Percentiles rank a stretch among this genome's conserved stretches.
Conservation (phyloP, 2,329 filamentous ascomycete species). For the Graphilbum ipis-grandicollis region DNA sequence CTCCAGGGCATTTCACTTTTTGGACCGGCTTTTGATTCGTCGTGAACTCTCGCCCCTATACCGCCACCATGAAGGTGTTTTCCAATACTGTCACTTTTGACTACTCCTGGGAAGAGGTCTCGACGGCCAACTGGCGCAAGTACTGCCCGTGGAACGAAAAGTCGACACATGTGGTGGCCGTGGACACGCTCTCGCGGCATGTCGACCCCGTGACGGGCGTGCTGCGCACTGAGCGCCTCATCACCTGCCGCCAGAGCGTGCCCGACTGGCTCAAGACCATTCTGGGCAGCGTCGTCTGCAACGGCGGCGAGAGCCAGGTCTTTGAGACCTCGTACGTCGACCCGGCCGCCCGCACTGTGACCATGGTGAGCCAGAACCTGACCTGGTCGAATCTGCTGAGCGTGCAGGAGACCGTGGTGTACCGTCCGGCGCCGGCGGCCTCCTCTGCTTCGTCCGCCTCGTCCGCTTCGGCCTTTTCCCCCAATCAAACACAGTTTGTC, state of each 20-base stretch:
- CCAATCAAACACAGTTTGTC: conserved; percentile 67
- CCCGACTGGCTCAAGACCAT: conserved; percentile 69
- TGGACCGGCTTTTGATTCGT: background rate
- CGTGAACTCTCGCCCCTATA: conserved; percentile 1
- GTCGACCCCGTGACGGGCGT: conserved; percentile 40
- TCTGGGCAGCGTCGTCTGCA: conserved; percentile 45
- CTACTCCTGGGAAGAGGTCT: conserved; percentile 98
- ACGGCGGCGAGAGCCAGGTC: conserved; percentile 60
- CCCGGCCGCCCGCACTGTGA: conserved; percentile 65
- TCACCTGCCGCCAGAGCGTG: conserved; percentile 44
- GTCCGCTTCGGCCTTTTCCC: no score
- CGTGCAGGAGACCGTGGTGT: conserved; percentile 85
- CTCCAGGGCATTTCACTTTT: no score
- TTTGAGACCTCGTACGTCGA: conserved; percentile 96
- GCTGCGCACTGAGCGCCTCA: conserved; percentile 43
- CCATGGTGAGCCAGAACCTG: conserved; percentile 91
- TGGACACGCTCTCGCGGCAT: conserved; percentile 70
- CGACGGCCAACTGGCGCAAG: conserved; percentile 94
- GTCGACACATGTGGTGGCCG: conserved; percentile 88
- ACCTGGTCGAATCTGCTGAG: conserved; percentile 82
- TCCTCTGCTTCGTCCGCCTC: conserved; percentile 19
- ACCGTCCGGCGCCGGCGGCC: conserved; percentile 35
- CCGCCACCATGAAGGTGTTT: conserved; percentile 73
- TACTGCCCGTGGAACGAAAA: conserved; percentile 99
- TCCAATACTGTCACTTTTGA: conserved; percentile 78